Conservation (phyloP, 2,329 filamentous ascomycete species). For the Clarireedia monteithiana region DNA sequence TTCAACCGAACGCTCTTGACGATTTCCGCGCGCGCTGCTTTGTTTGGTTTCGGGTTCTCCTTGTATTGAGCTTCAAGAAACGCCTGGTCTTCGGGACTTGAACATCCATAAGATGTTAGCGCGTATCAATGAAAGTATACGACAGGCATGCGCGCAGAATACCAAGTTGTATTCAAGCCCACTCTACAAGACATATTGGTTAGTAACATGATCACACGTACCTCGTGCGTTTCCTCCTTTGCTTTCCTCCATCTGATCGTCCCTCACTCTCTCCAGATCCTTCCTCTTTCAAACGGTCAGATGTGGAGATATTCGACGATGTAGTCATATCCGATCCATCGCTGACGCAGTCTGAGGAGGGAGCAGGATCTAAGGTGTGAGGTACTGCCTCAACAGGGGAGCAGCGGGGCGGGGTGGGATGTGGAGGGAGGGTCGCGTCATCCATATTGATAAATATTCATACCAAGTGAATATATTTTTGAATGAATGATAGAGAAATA, state of each 20-base stretch:
- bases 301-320: conserved; percentile 13
- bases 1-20: conserved; percentile 73
- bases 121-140: not conserved
- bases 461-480: not conserved
- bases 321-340: conserved; percentile 16
- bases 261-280: conserved; percentile 16
- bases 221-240: conserved; percentile 56
- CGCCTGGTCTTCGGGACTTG: conserved; percentile 78
- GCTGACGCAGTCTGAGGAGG: conserved; percentile 13
- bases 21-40: conserved; percentile 75
- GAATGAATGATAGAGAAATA: not conserved
- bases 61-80: conserved; percentile 81
- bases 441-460: conserved; percentile 19
- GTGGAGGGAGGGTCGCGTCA: conserved; percentile 27
- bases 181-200: not conserved
- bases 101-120: conserved; percentile 13
- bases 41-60: conserved; percentile 84
- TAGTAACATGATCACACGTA: conserved; percentile 32
- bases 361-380: conserved; percentile 9
- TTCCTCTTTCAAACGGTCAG: conserved; percentile 19
- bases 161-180: not conserved
- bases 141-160: not conserved
- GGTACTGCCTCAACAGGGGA: conserved; percentile 5
- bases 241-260: conserved; percentile 30
- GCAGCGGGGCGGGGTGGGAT: conserved; percentile 21